Evolutionary conservation across 805 yeast genomes (phyloP).

Genomic region (Starmerella vitae): DNA sequence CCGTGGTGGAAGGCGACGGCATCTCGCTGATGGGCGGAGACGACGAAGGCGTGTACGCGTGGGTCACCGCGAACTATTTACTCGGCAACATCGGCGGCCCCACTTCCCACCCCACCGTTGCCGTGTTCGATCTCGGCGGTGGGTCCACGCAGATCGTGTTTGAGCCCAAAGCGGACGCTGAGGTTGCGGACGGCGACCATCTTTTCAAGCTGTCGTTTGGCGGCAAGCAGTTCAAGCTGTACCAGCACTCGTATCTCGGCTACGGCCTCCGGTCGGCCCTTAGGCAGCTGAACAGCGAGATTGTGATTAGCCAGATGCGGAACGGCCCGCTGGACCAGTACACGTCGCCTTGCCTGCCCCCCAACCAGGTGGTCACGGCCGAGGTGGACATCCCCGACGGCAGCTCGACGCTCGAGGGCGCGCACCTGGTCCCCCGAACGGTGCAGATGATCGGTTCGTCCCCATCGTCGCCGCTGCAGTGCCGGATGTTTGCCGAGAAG

Average conservation of each 20-base stretch:
- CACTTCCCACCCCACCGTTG: constrained; percentile 74
- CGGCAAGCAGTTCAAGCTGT: constrained; percentile 60
- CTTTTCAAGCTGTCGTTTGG: constrained; percentile 72
- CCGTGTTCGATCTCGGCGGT: constrained; percentile 96
- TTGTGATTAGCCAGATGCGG: constrained; percentile 37
- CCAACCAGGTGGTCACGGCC: constrained; percentile 47
- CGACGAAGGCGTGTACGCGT: constrained; percentile 96
- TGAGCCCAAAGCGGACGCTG: constrained; percentile 53
- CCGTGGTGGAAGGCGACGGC: constrained; percentile 70
- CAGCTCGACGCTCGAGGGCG: constrained; percentile 15
- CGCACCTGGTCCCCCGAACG: constrained; percentile 10
- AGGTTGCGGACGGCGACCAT: constrained; percentile 77
- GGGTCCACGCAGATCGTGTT: constrained; percentile 98
- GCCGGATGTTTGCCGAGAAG: constrained; percentile 71
- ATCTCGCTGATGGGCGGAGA: constrained; percentile 88
- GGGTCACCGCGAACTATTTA: constrained; percentile 92
- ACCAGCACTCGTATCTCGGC: constrained; percentile 91
- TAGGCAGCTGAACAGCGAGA: constrained; percentile 55
- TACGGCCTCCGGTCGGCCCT: constrained; percentile 94
- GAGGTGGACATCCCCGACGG: constrained; percentile 42
- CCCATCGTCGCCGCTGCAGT: constrained; percentile 61
- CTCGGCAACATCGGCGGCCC: constrained; percentile 85
- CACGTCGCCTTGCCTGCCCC: constrained; percentile 76
- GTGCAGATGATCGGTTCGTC: constrained; percentile 56
- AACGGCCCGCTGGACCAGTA: constrained; percentile 31